Conservation (phyloP, 2,329 filamentous ascomycete genomes). For the Apiospora kogelbergensis region DNA sequence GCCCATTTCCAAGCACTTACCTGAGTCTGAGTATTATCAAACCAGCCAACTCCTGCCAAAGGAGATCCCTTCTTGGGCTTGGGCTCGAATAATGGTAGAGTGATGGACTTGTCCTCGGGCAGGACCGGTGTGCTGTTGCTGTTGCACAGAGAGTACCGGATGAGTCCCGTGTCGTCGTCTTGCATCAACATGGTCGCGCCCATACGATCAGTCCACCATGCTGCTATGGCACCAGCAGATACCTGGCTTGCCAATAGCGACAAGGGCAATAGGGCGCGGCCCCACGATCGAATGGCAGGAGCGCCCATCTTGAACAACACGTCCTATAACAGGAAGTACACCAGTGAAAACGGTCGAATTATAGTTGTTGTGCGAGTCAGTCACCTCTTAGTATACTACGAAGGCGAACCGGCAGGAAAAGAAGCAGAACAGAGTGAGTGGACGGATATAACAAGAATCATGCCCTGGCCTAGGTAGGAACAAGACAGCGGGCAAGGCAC, state of each 20-base stretch:
- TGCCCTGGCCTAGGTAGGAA: neutral
- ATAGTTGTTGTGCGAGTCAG: neutral
- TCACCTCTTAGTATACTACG: neutral
- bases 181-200: slow-evolving; percentile 36
- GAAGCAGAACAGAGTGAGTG: neutral
- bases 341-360: neutral
- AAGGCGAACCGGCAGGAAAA: neutral
- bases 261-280: slow-evolving; percentile 5
- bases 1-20: neutral
- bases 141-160: slow-evolving; percentile 37
- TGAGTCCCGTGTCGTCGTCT: slow-evolving; percentile 33
- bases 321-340: neutral
- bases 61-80: slow-evolving; percentile 34
- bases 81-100: slow-evolving; percentile 24
- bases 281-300: neutral
- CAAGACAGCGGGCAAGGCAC: neutral
- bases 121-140: slow-evolving; percentile 31
- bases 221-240: slow-evolving; percentile 29
- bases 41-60: slow-evolving; percentile 36
- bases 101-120: slow-evolving; percentile 32
- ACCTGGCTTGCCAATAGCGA: slow-evolving; percentile 24
- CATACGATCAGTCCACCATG: slow-evolving; percentile 35
- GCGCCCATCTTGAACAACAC: neutral
- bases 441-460: neutral
- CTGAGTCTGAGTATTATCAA: slow-evolving; percentile 22